phyloP scores from a whole-genome alignment of 2,329 filamentous ascomycete species.

The Exophiala dermatitidis region DNA sequence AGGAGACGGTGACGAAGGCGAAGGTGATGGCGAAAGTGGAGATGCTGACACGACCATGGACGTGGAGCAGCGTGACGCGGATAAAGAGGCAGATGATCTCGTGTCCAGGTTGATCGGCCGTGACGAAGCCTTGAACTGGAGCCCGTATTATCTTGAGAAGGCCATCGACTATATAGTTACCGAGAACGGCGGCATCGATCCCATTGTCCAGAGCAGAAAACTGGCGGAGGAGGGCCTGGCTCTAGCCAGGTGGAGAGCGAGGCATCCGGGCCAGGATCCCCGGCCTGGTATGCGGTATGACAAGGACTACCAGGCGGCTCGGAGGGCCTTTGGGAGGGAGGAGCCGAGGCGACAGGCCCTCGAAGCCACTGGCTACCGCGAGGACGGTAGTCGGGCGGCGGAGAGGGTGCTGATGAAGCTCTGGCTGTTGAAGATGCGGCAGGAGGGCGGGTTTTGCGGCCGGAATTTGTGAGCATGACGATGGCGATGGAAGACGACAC shows the following conservation, averaged over 20 bases:
- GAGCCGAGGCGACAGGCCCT: not conserved
- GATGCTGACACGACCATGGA: too few relatives aligned
- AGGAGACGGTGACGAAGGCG: not conserved
- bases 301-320: not conserved
- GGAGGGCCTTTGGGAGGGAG: slow-evolving; percentile 4
- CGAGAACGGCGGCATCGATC: not conserved
- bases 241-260: slow-evolving; percentile 3
- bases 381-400: not conserved
- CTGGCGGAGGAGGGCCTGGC: not conserved
- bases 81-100: not conserved
- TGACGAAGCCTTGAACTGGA: slow-evolving; percentile 6
- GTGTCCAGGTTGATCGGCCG: slow-evolving; percentile 1
- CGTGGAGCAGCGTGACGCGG: too few relatives aligned
- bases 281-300: not conserved
- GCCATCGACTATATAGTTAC: not conserved
- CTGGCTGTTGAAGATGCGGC: slow-evolving; percentile 8
- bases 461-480: not conserved
- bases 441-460: not conserved
- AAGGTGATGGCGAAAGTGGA: too few relatives aligned
- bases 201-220: not conserved
- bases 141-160: slow-evolving; percentile 5
- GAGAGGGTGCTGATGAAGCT: slow-evolving; percentile 10
- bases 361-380: slow-evolving; percentile 6
- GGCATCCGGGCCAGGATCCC: not conserved
- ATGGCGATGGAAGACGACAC: not conserved